A percentile compares a stretch with the other conserved stretches of the same genome.
phyloP scores from a whole-genome alignment of 345 rosid species.

The Hibiscus trionum region DNA sequence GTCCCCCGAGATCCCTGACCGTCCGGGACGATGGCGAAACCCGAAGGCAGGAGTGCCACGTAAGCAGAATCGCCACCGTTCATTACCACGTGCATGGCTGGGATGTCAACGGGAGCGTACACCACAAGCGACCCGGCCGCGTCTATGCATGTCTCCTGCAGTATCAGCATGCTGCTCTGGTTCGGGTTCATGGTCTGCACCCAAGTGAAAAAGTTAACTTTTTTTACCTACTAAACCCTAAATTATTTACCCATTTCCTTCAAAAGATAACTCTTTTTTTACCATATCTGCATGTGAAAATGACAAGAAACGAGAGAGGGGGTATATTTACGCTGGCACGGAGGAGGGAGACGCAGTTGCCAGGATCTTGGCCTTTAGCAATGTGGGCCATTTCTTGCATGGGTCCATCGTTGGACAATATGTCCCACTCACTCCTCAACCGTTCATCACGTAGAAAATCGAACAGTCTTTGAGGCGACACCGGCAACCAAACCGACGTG shows the following conservation, averaged over 20 bases:
- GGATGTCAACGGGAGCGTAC: slow-evolving; percentile 96
- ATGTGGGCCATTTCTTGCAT: slow-evolving; percentile 97
- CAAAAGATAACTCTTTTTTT: too few relatives aligned
- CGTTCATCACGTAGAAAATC: slow-evolving; percentile 80
- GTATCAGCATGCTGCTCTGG: slow-evolving; percentile 90
- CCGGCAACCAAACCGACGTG: slow-evolving; percentile 90
- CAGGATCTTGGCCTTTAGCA: slow-evolving; percentile 89
- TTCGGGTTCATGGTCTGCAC: slow-evolving; percentile 77
- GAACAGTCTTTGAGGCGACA: slow-evolving; percentile 64
- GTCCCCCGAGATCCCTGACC: slow-evolving; percentile 38
- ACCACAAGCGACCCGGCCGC: slow-evolving; percentile 91
- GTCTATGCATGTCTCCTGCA: slow-evolving; percentile 95
- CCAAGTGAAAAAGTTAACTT: background rate
- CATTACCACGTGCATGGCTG: slow-evolving; percentile 94
- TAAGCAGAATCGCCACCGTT: slow-evolving; percentile 93
- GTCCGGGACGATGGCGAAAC: slow-evolving; percentile 76
- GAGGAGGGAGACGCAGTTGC: slow-evolving; percentile 91
- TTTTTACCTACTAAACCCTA: background rate
- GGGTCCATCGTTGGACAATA: slow-evolving; percentile 87
- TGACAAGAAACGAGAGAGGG: background rate
- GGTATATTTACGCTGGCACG: slow-evolving; percentile 57
- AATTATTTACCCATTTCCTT: too few relatives aligned
- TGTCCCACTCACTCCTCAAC: slow-evolving; percentile 90
- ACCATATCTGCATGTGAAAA: too few relatives aligned
- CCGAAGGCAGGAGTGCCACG: slow-evolving; percentile 90